These are phyloP conservation scores for Nigrospora oryzae DNA, from an alignment of 2,329 filamentous ascomycete species.

Conservation along the genomic window DNA sequence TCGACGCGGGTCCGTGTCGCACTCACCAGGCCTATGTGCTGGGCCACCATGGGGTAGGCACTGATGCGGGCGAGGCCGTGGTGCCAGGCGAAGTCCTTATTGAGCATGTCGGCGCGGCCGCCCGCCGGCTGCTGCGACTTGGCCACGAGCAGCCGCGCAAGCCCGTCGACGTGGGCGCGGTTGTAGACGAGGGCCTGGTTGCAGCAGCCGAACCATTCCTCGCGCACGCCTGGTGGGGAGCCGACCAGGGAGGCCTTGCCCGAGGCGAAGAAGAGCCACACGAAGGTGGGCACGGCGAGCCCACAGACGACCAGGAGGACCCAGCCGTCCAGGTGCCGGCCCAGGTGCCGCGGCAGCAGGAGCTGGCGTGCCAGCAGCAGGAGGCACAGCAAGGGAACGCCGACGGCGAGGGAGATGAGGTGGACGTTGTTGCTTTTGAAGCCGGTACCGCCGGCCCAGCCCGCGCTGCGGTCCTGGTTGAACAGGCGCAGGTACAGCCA, in stretches of 20 bases:
- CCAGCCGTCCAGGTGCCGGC: conserved; percentile 17
- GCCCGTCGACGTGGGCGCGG: conserved; percentile 11
- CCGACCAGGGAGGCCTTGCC: conserved; percentile 20
- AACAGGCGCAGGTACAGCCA: conserved; percentile 22
- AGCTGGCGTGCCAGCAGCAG: conserved; percentile 12
- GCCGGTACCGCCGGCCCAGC: conserved; percentile 20
- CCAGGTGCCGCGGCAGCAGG: conserved; percentile 10
- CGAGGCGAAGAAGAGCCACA: conserved; percentile 22
- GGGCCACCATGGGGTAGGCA: conserved; percentile 23
- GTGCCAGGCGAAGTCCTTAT: conserved; percentile 19
- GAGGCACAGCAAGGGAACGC: conserved; percentile 12
- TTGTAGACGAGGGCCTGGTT: conserved; percentile 23
- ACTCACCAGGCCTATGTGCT: conserved; percentile 18
- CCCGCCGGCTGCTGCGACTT: conserved; percentile 8
- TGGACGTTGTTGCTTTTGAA: conserved; percentile 19
- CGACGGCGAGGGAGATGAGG: conserved; percentile 15
- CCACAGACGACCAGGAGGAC: conserved; percentile 16
- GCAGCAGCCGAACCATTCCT: conserved; percentile 22
- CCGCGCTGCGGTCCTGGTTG: conserved; percentile 20
- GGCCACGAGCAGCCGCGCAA: conserved; percentile 13
- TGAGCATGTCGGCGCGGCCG: conserved; percentile 20
- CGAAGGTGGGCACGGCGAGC: conserved; percentile 16
- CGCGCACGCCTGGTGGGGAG: conserved; percentile 14
- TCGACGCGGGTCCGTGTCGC: conserved; percentile 18
- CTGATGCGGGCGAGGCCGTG: conserved; percentile 19